Percentiles rank a stretch among this genome's conserved stretches.
phyloP scores from a whole-genome alignment of 192 early-diverging fungal species.

The Borealophlyctis nickersoniae region DNA sequence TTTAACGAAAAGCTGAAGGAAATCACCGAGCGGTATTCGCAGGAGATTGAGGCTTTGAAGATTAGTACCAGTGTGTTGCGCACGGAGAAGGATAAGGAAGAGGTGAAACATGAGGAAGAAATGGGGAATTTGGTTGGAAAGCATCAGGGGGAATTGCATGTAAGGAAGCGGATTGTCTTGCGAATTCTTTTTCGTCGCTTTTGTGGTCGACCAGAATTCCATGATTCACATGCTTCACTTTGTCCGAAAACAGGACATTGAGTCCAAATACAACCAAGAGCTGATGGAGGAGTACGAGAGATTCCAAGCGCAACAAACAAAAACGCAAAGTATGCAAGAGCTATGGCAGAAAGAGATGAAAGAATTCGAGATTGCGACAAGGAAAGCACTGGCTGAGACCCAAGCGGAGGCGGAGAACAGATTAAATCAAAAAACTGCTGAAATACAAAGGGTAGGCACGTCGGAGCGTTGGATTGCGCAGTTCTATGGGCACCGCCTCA shows the following conservation, averaged over 20 bases:
- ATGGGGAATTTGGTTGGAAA: conserved; percentile 22
- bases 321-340: conserved; percentile 34
- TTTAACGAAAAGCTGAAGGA: conserved; percentile 62
- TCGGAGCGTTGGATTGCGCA: no score
- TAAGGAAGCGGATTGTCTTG: no score
- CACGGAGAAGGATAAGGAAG: conserved; percentile 56
- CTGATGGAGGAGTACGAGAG: conserved; percentile 62
- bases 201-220: background rate
- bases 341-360: conserved; percentile 46
- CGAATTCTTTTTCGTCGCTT: background rate
- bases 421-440: conserved; percentile 36
- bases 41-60: conserved; percentile 56
- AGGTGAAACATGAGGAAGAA: conserved; percentile 52
- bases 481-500: no score
- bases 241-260: conserved; percentile 35
- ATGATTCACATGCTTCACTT: conserved; percentile 6
- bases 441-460: conserved; percentile 42
- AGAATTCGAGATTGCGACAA: conserved; percentile 31
- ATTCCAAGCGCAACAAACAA: conserved; percentile 44
- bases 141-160: conserved; percentile 47
- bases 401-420: conserved; percentile 43
- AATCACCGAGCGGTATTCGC: conserved; percentile 44
- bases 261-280: conserved; percentile 51
- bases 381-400: conserved; percentile 29
- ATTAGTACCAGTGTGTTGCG: conserved; percentile 39